Percentiles rank a stretch among this genome's conserved stretches.
phyloP scores from a whole-genome alignment of 257 asterid genomes.

The Nicotiana benthamiana region DNA sequence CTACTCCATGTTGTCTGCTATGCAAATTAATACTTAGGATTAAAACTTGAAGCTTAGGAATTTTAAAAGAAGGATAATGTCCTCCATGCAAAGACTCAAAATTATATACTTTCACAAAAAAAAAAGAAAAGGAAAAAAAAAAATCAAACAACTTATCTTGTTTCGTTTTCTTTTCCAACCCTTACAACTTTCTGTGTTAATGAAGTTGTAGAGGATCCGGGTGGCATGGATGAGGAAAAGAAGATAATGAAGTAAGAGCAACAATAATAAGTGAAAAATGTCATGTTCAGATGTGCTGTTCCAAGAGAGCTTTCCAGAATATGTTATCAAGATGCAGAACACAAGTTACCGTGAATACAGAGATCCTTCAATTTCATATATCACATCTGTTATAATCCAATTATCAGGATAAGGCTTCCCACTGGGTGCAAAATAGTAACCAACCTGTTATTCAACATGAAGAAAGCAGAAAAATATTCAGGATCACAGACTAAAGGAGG shows the following conservation, averaged over 20 bases:
- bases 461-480: constrained; percentile 17
- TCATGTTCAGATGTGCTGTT: background rate
- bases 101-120: background rate
- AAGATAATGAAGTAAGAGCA: background rate
- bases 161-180: background rate
- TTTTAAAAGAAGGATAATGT: background rate
- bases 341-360: constrained; percentile 69
- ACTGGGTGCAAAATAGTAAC: constrained; percentile 97
- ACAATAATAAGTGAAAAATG: background rate
- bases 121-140: too few species aligned
- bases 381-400: constrained; percentile 88
- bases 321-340: constrained; percentile 8
- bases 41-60: background rate
- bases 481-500: background rate
- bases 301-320: constrained; percentile 3
- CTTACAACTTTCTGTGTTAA: background rate
- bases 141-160: background rate
- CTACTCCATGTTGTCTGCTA: background rate
- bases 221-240: background rate
- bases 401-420: constrained; percentile 99
- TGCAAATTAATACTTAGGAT: background rate
- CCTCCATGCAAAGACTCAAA: background rate
- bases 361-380: constrained; percentile 88
- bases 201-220: background rate
- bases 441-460: constrained; percentile 59